These are phyloP conservation scores for Curvularia sp. DNA, from an alignment of 2,329 filamentous ascomycete species.

Conservation along the genomic window DNA sequence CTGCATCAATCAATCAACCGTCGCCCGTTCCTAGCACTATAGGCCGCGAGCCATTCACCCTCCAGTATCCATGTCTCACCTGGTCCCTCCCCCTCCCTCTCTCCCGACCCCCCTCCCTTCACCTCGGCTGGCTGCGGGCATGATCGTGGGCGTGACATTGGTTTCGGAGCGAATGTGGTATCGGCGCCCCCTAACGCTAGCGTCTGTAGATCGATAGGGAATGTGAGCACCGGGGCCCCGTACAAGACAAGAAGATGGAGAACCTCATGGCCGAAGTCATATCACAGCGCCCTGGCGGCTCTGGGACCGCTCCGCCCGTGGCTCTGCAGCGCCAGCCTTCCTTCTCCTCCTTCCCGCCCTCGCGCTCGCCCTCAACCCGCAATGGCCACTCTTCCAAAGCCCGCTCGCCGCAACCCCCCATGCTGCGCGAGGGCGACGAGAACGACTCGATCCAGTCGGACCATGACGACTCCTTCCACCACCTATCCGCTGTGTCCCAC, in stretches of 20 bases:
- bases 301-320: constrained; percentile 24
- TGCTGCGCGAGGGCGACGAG: constrained; percentile 45
- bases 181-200: constrained; percentile 32
- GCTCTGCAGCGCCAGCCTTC: constrained; percentile 52
- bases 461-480: constrained; percentile 37
- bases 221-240: constrained; percentile 21
- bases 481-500: constrained; percentile 11
- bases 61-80: not conserved
- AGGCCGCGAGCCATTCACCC: constrained; percentile 1
- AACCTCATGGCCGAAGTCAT: constrained; percentile 45
- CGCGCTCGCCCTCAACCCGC: constrained; percentile 50
- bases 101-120: not conserved
- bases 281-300: constrained; percentile 34
- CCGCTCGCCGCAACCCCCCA: constrained; percentile 48
- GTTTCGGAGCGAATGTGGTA: constrained; percentile 19
- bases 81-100: not conserved
- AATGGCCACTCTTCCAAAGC: constrained; percentile 44
- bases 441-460: constrained; percentile 41
- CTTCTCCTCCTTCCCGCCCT: constrained; percentile 54
- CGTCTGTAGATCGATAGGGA: constrained; percentile 25
- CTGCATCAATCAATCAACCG: no score
- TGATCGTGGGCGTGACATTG: not conserved
- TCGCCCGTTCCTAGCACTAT: not conserved
- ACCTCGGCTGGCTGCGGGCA: constrained; percentile 1
- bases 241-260: constrained; percentile 27